Evolutionary conservation across 2,329 filamentous ascomycete species (phyloP).

Genomic region (Ophidiomyces ophidiicola): DNA sequence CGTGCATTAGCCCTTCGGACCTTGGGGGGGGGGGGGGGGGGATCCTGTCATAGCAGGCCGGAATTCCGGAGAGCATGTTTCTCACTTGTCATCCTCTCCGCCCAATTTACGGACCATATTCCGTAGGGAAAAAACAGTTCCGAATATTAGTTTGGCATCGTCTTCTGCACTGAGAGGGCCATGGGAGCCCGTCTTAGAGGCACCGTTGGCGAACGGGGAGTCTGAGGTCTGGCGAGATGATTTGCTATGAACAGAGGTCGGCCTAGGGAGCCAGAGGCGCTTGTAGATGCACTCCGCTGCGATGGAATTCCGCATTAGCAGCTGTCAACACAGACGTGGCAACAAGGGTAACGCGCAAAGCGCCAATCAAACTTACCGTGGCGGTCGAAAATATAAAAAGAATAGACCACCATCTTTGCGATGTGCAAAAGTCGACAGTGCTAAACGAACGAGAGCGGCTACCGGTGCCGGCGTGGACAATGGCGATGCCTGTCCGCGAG

Average conservation of each 20-base stretch:
- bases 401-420: conserved; percentile 85
- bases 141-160: conserved; percentile 94
- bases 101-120: conserved; percentile 96
- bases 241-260: conserved; percentile 36
- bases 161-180: conserved; percentile 44
- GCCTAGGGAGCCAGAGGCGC: conserved; percentile 62
- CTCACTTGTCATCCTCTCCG: conserved; percentile 67
- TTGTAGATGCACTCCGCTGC: conserved; percentile 95
- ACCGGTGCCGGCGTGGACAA: too few species aligned
- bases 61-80: not conserved
- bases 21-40: not conserved
- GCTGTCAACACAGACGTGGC: conserved; percentile 4
- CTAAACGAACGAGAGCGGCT: not conserved
- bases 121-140: conserved; percentile 86
- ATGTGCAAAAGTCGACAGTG: too few species aligned
- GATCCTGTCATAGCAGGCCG: not conserved
- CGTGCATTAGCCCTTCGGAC: conserved; percentile 15
- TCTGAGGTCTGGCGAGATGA: conserved; percentile 17
- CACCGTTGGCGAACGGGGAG: conserved; percentile 34
- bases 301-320: not conserved
- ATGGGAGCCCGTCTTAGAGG: conserved; percentile 31
- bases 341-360: conserved; percentile 12
- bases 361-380: conserved; percentile 53
- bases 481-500: too few species aligned
- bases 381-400: conserved; percentile 97